Percentiles rank a stretch among this genome's conserved stretches.
These are phyloP conservation scores for Mixia osmundae DNA, from an alignment of 1,284 basidiomycete genomes.

Conservation along the genomic window DNA sequence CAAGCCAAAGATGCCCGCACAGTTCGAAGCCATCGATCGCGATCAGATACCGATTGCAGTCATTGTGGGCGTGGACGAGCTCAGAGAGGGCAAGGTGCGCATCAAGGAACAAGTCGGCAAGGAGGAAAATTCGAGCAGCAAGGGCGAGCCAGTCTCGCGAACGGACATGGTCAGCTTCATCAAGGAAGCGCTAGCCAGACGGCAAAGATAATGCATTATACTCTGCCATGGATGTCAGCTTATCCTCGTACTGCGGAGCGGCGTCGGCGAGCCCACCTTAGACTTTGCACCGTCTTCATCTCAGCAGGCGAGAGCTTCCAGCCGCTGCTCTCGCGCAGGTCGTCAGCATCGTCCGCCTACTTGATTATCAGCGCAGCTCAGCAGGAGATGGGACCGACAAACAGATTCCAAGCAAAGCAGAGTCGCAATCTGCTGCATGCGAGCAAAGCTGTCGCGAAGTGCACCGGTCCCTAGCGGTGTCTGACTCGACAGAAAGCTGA, in stretches of 20 bases:
- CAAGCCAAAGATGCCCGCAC: slow-evolving; percentile 62
- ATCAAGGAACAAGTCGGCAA: slow-evolving; percentile 84
- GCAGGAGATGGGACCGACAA: too few relatives aligned
- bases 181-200: slow-evolving; percentile 19
- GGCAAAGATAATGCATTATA: too few relatives aligned
- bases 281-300: too few relatives aligned
- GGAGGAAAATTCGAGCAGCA: slow-evolving; percentile 39
- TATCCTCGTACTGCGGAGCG: too few relatives aligned
- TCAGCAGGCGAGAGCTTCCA: too few relatives aligned
- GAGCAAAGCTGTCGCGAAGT: slow-evolving; percentile 59
- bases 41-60: slow-evolving; percentile 80
- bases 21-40: slow-evolving; percentile 76
- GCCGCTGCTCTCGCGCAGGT: too few relatives aligned
- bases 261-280: too few relatives aligned
- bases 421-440: slow-evolving; percentile 81
- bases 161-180: slow-evolving; percentile 51
- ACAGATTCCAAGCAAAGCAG: too few relatives aligned
- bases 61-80: slow-evolving; percentile 67
- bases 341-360: too few relatives aligned
- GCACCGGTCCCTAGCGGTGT: slow-evolving; percentile 55
- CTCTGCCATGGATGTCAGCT: too few relatives aligned
- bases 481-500: slow-evolving; percentile 58
- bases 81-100: slow-evolving; percentile 54
- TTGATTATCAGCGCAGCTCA: too few relatives aligned
- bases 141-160: slow-evolving; percentile 34